Conservation (phyloP, 371 early-diverging fungal species). For the Rhizopus stolonifer region DNA sequence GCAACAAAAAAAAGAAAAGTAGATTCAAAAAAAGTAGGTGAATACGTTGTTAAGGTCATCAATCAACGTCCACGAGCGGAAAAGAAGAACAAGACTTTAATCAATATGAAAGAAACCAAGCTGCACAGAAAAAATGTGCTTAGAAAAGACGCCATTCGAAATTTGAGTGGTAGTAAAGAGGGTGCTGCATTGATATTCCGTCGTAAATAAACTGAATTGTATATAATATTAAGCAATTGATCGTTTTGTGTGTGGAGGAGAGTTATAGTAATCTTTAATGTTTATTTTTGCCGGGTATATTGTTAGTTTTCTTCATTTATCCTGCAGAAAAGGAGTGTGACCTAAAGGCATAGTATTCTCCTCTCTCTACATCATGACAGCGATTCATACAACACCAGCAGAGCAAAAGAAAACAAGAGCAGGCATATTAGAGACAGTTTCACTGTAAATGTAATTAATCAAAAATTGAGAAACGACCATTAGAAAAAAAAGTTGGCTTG, state of each 20-base stretch:
- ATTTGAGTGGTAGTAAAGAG: conserved; percentile 32
- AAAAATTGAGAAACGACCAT: conserved; percentile 35
- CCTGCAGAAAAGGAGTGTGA: no score
- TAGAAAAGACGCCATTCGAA: conserved; percentile 41
- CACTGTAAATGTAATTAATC: conserved; percentile 44
- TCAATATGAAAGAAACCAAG: conserved; percentile 26
- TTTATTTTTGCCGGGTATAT: no score
- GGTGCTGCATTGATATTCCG: conserved; percentile 40
- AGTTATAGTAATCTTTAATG: no score
- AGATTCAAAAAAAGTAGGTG: conserved; percentile 35
- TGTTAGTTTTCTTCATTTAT: no score
- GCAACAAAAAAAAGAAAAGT: conserved; percentile 22
- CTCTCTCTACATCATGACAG: no score
- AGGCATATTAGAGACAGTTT: conserved; percentile 48
- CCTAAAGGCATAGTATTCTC: no score
- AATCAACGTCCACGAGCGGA: conserved; percentile 42
- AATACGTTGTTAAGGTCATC: conserved; percentile 52
- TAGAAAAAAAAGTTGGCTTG: conserved; percentile 15
- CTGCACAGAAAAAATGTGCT: conserved; percentile 27
- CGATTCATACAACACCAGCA: conserved; percentile 10
- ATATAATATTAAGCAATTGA: background rate
- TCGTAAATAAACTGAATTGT: conserved; percentile 23
- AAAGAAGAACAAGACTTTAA: conserved; percentile 24
- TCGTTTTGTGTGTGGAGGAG: no score
- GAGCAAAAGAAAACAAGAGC: conserved; percentile 43